These are phyloP conservation scores for Claviceps sp. DNA, from an alignment of 2,329 filamentous ascomycete genomes.

Conservation along the genomic window DNA sequence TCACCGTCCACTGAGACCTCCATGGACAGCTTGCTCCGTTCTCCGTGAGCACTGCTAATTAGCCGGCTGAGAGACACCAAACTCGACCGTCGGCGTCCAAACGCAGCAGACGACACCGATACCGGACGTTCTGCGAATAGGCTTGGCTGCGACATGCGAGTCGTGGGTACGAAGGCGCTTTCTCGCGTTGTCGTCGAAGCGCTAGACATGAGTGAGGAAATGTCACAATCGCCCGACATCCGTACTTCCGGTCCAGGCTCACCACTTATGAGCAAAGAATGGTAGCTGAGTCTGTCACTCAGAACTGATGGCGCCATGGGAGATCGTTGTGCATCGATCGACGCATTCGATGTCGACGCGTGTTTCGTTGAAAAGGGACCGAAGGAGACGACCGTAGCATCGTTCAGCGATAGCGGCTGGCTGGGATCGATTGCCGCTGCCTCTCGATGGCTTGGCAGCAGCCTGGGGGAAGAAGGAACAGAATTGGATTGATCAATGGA, in stretches of 20 bases:
- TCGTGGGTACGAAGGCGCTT: constrained; percentile 35
- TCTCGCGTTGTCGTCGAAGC: constrained; percentile 65
- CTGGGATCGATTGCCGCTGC: constrained; percentile 37
- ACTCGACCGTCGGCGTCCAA: constrained; percentile 60
- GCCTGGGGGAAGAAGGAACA: constrained; percentile 31
- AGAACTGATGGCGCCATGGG: constrained; percentile 65
- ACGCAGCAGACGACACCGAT: constrained; percentile 47
- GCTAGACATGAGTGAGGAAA: constrained; percentile 61
- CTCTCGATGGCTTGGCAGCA: constrained; percentile 28
- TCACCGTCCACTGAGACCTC: constrained; percentile 47
- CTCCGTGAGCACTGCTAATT: constrained; percentile 60
- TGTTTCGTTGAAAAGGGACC: constrained; percentile 53
- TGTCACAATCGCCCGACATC: constrained; percentile 54
- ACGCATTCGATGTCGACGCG: constrained; percentile 50
- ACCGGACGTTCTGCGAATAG: constrained; percentile 45
- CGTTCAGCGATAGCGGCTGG: constrained; percentile 27
- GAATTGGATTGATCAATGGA: constrained; percentile 25
- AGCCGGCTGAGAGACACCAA: constrained; percentile 65
- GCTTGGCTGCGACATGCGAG: constrained; percentile 34
- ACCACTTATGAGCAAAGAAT: constrained; percentile 57
- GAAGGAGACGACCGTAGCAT: constrained; percentile 33
- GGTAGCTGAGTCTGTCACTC: constrained; percentile 56
- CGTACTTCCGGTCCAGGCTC: constrained; percentile 61
- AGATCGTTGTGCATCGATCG: constrained; percentile 57
- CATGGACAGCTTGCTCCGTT: constrained; percentile 61